phyloP scores from a whole-genome alignment of 768 basidiomycete genomes.

The Tubosaeta sp. region DNA sequence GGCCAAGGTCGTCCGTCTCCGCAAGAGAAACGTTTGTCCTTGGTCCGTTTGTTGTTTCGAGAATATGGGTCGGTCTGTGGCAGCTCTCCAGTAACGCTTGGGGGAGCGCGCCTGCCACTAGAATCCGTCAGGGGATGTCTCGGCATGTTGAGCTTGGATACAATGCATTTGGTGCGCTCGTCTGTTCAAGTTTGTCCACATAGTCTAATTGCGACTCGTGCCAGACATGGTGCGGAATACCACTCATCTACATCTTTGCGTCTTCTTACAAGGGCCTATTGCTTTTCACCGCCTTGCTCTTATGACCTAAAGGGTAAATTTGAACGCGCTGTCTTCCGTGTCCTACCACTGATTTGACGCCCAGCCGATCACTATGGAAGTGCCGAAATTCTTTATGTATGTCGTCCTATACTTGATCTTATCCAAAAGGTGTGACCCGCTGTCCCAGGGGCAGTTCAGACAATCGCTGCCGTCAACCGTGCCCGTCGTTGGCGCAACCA shows the following conservation, averaged over 20 bases:
- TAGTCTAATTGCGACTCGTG: slow-evolving; percentile 6
- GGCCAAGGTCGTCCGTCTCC: slow-evolving; percentile 7
- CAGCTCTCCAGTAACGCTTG: slow-evolving; percentile 84
- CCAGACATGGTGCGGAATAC: slow-evolving; percentile 52
- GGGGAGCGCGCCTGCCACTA: slow-evolving; percentile 67
- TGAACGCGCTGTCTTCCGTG: neutral
- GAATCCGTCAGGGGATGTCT: slow-evolving; percentile 64
- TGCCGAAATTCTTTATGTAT: slow-evolving; percentile 76
- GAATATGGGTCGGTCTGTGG: slow-evolving; percentile 79
- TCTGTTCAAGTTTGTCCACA: slow-evolving; percentile 7
- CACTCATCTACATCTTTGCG: slow-evolving; percentile 3
- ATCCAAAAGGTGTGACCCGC: neutral
- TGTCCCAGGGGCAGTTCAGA: slow-evolving; percentile 64
- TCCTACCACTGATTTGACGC: slow-evolving; percentile 11
- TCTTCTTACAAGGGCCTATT: slow-evolving; percentile 15
- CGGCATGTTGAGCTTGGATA: slow-evolving; percentile 55
- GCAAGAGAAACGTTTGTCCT: slow-evolving; percentile 46
- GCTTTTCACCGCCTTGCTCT: slow-evolving; percentile 1
- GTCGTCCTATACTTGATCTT: slow-evolving; percentile 18
- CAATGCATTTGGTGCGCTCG: slow-evolving; percentile 40
- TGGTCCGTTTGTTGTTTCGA: slow-evolving; percentile 54
- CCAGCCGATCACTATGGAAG: slow-evolving; percentile 85
- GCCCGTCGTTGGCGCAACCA: slow-evolving; percentile 67
- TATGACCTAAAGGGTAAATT: slow-evolving; percentile 23
- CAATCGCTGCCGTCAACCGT: slow-evolving; percentile 37